Conservation (phyloP, 2,329 filamentous ascomycete genomes). For the Zymoseptoria crescenta region DNA sequence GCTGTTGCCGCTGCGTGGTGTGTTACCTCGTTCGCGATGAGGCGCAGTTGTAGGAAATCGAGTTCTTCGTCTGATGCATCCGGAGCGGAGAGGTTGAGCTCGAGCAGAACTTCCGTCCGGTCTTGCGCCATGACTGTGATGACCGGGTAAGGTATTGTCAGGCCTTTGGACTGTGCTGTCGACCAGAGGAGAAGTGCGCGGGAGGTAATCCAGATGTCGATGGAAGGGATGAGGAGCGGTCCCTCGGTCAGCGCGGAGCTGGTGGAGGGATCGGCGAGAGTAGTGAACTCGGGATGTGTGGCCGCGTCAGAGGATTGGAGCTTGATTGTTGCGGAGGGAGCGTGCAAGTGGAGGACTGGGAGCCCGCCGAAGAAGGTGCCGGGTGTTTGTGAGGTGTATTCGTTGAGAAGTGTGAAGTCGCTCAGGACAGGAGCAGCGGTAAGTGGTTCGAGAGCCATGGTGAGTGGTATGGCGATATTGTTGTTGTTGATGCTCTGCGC, state of each 20-base stretch:
- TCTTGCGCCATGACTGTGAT: slow-evolving; percentile 71
- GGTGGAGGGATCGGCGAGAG: slow-evolving; percentile 1
- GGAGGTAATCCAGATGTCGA: slow-evolving; percentile 44
- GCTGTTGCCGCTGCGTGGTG: slow-evolving; percentile 9
- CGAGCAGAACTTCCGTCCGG: slow-evolving; percentile 56
- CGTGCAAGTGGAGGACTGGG: slow-evolving; percentile 61
- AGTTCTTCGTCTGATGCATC: slow-evolving; percentile 55
- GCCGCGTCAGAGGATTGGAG: slow-evolving; percentile 49
- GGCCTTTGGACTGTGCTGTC: slow-evolving; percentile 47
- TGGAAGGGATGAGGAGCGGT: slow-evolving; percentile 15
- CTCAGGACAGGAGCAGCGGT: slow-evolving; percentile 1
- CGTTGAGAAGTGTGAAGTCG: slow-evolving; percentile 53
- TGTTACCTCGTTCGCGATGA: slow-evolving; percentile 44
- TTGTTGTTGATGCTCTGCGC: not conserved
- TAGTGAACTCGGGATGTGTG: slow-evolving; percentile 35
- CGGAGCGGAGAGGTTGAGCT: slow-evolving; percentile 55
- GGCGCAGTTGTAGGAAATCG: slow-evolving; percentile 58
- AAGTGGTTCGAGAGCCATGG: not conserved
- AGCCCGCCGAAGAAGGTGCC: slow-evolving; percentile 63
- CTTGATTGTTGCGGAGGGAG: slow-evolving; percentile 48
- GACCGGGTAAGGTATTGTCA: slow-evolving; percentile 64
- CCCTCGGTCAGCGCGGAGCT: slow-evolving; percentile 12
- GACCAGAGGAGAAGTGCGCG: slow-evolving; percentile 51
- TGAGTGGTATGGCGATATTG: not conserved
- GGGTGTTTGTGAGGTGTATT: slow-evolving; percentile 67